Base-by-base conservation (phyloP, 2,329 filamentous ascomycete species). In the Biscogniauxia marginata region DNA sequence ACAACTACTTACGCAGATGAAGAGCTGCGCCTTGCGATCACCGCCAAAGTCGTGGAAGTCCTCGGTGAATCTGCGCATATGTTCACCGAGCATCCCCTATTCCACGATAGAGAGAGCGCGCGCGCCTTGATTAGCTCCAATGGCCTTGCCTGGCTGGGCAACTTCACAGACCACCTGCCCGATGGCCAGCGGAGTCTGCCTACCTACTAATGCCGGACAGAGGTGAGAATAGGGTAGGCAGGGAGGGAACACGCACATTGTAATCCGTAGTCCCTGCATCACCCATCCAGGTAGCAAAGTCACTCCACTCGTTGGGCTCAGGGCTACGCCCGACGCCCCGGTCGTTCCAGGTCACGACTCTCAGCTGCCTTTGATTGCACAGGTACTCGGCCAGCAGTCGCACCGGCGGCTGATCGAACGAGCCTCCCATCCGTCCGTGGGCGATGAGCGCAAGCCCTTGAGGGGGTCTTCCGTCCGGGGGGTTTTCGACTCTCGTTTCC, bases 281-380 rank as follows among this genome's bases (percentile, higher is more conserved):
- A 45, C 61, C 61, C 13, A 50, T 47, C 61, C 61, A 63, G 39
- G 24, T 24, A 9, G 52, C 49, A 22, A 58, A 59, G 23, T 59
- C 43, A 1, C 46, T 46, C 58, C 59, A 63, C 44, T 61, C 58
- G 23, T 58, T 54, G n/a, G 50, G 49, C 8, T 58, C 61, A 9
- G 13, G 56, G 13, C 58, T 63, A 7, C 39, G 22, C 11, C 61
- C 61, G 39, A 55, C 54, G 18, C 61, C 61, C 7, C 61, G 55
- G 7, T 50, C 52, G 20, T 63, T 63, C 61, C 61, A 63, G 4
- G 61, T 63, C 2, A 63, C 59, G 3, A 61, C 61, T 39, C 61
- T 58, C 18, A 63, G 50, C 25, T 52, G 50, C 19, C 55, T 55
- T 25, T 52, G 24, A 19, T 59, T 52, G 25, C 58, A 54, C 9